Evolutionary conservation across 140 eudicot genomes (phyloP), one percentile per base, ranked within the genome.

Genomic region (Cichorium intybus): DNA sequence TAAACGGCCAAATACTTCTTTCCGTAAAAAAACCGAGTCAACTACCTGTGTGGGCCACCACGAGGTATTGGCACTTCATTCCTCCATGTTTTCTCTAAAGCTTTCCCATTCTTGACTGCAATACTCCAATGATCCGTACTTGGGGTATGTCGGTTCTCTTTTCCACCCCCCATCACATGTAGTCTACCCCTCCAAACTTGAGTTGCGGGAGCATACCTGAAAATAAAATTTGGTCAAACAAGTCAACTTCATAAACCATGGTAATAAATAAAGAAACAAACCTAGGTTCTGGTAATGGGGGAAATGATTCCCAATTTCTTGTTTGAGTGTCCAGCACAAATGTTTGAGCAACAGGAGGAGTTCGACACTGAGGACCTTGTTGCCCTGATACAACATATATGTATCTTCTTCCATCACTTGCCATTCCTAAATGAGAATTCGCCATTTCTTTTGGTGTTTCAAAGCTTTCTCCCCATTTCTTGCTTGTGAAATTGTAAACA

Each of bases 161-260:
- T 90, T 71, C 99, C 88, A 58, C 99, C 99, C 31, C 99, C 99
- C 99, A 92, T 93, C 57, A 88, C 99, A 56, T 88, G 99, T 45
- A 93, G 95, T 65, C 99, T 90, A 17, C 99, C 99, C 77, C 86
- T 84, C 95, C 99, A 88, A 45, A 93, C 70, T 76, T 84, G 93
- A 28, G 97, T 93, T 26, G 99, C 97, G 1, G 99, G 99, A 4
- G 99, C 99, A 82, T 93, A 88, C 70, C 97, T 93, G 67, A 22
- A 75, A 47, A 8, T 31, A 16, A 53, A 8, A 50, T 9, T 37
- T 6, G 71, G 69, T 61, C 55, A 71, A 50, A 29, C 21, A 6
- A 31, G 9, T 23, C 50, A n/a, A 70, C 12, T 16, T 33, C 21
- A 10, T 7, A 17, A 24, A 28, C 29, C 17, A 16, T 11, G 54